Base-by-base conservation (phyloP, 2,329 filamentous ascomycete genomes). In the Emmonsiellopsis sp. region DNA sequence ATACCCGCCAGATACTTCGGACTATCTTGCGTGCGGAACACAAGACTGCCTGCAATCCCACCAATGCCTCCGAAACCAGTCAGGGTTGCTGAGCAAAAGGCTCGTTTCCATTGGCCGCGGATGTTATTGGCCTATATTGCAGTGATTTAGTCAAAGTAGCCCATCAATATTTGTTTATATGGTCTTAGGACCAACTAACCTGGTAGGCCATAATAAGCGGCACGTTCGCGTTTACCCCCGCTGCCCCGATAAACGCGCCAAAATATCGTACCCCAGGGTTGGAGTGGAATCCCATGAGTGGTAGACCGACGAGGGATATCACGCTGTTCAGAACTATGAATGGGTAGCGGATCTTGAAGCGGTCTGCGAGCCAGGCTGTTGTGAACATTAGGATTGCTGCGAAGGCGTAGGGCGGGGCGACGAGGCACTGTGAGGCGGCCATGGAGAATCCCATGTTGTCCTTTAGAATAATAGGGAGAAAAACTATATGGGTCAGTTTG, bases 41-140 rank as follows among this genome's bases (percentile, higher is more conserved):
- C 81, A 53, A 86, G 72, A 58, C 79, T 81, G n/a, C 85, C 86
- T 1, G 80, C 78, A 57, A 90, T 89, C 35, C 87, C 86, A 37
- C 87, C 87, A 16, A 90, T 73, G 3, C 84, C 86, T 5, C 86
- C 86, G 46, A 85, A 82, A 1, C 84, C 84, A 4, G 90, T 85
- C 5, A 89, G 77, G 0, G 83, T 85, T 4, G 86, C 85, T 53
- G 81, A 85, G 67, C 82, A 84, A 61, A 90, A 83, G 1, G 86
- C 86, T 42, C 87, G 81, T 75, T 90, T 91, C 85, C 86, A 90
- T 72, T 90, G 86, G 0, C 86, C 87, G 49, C 85, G 80, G 63
- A 91, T 84, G 69, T 91, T 91, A 71, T 89, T 90, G 46, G 86
- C 85, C 51, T 55, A 6, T 11, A 3, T 15, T 41, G 34, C 8